A percentile compares a stretch with the other conserved stretches of the same genome.
Conservation (phyloP, 306 rosid species). For the Malus orientalis region DNA sequence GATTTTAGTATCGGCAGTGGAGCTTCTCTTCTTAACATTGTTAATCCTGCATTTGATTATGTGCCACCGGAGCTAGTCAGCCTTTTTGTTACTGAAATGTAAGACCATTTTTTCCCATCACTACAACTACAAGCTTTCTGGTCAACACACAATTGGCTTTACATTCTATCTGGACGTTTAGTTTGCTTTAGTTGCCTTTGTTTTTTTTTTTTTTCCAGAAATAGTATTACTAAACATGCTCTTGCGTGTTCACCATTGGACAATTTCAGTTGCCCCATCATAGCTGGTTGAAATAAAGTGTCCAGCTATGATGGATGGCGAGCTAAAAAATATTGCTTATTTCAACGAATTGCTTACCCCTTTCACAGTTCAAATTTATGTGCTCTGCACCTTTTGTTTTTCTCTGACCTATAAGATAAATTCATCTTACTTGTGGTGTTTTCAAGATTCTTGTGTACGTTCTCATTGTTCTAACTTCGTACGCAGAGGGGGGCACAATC, state of each 20-base stretch:
- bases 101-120: neutral
- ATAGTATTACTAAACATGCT: too few relatives aligned
- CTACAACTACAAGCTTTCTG: neutral
- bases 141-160: neutral
- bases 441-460: neutral
- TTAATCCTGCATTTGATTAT: constrained; percentile 12
- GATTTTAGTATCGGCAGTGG: too few relatives aligned
- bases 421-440: neutral
- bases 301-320: too few relatives aligned
- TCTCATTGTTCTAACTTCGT: neutral
- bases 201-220: too few relatives aligned
- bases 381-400: neutral
- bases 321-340: too few relatives aligned
- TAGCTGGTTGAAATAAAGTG: too few relatives aligned
- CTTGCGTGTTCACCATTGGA: too few relatives aligned
- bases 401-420: neutral
- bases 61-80: constrained; percentile 4
- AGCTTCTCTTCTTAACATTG: neutral
- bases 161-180: neutral
- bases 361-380: too few relatives aligned
- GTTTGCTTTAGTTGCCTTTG: neutral
- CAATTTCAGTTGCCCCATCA: too few relatives aligned
- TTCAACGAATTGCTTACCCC: too few relatives aligned
- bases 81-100: constrained; percentile 6
- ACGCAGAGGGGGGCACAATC: too few relatives aligned